Evolutionary conservation across 108 stramenopile genomes (phyloP).

Genomic region (Stephanodiscus triporus): DNA sequence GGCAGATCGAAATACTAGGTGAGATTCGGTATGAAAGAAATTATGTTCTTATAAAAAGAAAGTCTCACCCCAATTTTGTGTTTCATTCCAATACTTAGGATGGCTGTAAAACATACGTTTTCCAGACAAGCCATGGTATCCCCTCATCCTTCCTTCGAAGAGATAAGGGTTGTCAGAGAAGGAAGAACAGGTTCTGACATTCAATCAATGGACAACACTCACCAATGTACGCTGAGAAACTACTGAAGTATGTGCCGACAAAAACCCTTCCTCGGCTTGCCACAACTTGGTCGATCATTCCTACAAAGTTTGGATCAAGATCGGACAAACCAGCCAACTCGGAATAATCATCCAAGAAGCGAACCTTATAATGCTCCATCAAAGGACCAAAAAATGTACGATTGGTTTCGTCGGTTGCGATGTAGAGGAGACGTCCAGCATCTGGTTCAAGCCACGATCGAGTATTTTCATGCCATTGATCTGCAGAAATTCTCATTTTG

Average conservation of each 20-base stretch:
- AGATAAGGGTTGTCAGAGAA: no score
- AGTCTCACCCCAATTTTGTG: conserved; percentile 55
- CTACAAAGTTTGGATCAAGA: conserved; percentile 67
- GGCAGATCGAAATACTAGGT: no score
- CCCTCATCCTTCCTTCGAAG: conserved; percentile 51
- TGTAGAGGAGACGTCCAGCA: conserved; percentile 19
- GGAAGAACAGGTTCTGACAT: no score
- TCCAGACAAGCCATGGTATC: conserved; percentile 57
- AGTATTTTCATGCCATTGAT: conserved; percentile 80
- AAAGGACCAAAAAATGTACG: conserved; percentile 84
- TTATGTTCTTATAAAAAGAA: not conserved
- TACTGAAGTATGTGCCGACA: conserved; percentile 84
- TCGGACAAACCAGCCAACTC: conserved; percentile 61
- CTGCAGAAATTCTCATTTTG: conserved; percentile 71
- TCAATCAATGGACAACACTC: no score
- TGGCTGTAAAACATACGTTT: conserved; percentile 69
- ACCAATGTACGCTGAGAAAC: conserved; percentile 74
- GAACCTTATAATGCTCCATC: conserved; percentile 60
- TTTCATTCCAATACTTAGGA: conserved; percentile 44
- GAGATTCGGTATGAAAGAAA: not conserved
- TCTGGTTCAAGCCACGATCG: conserved; percentile 14
- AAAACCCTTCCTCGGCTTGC: conserved; percentile 60
- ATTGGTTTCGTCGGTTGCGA: conserved; percentile 85
- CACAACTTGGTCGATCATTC: conserved; percentile 93
- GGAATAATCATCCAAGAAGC: conserved; percentile 76